Conservation (phyloP, 768 basidiomycete species). For the Calocybe cyanea region DNA sequence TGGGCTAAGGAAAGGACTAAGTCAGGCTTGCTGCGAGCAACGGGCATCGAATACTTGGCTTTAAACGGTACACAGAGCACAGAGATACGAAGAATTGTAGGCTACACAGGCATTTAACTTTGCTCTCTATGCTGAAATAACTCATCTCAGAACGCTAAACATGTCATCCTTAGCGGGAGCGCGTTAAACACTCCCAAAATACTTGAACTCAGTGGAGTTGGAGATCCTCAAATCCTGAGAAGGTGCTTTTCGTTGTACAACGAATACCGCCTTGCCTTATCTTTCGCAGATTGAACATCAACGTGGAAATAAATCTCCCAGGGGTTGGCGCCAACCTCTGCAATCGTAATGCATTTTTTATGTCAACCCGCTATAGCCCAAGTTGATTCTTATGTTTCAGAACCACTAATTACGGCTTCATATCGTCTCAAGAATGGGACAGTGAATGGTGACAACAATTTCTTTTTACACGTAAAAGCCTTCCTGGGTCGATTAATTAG, state of each 20-base stretch:
- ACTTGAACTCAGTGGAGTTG: conserved; percentile 13
- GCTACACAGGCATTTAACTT: not conserved
- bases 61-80: not conserved
- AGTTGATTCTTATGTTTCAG: not conserved
- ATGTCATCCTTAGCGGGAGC: conserved; percentile 13
- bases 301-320: conserved; percentile 7
- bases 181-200: conserved; percentile 14
- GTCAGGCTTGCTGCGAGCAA: conserved; percentile 2
- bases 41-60: conserved; percentile 11
- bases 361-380: not conserved
- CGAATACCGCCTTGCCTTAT: not conserved
- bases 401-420: conserved; percentile 10
- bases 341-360: conserved; percentile 6
- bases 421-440: conserved; percentile 11
- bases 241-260: not conserved
- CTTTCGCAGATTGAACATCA: conserved; percentile 3
- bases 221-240: conserved; percentile 5
- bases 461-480: not conserved
- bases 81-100: not conserved
- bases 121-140: not conserved
- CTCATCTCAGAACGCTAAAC: conserved; percentile 2
- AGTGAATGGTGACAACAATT: conserved; percentile 6
- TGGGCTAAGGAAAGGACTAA: conserved; percentile 5
- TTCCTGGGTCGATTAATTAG: not conserved
- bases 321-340: conserved; percentile 14